These are phyloP conservation scores for Retiboletus flavoniger DNA, from an alignment of 1,284 basidiomycete species.

Conservation along the genomic window DNA sequence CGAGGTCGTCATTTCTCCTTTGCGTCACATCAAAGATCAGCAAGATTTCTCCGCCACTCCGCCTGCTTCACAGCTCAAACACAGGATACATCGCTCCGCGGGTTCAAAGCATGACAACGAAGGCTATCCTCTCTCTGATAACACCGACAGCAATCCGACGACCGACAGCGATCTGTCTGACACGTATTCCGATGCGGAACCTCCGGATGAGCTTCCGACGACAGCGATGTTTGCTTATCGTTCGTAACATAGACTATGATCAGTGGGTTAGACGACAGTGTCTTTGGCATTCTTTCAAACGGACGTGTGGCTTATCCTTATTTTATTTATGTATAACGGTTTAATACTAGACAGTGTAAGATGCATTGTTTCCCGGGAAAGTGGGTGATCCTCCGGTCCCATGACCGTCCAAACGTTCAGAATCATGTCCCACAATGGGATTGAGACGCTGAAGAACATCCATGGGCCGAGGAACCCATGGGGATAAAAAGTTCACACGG, in stretches of 20 bases:
- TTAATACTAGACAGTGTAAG: constrained; percentile 9
- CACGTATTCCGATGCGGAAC: constrained; percentile 21
- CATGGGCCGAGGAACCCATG: not conserved
- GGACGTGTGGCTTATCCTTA: constrained; percentile 31
- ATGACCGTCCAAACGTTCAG: too few relatives aligned
- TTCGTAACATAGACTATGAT: constrained; percentile 17
- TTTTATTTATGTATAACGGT: constrained; percentile 31
- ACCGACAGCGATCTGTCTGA: constrained; percentile 31
- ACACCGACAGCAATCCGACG: constrained; percentile 16
- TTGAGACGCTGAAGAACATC: too few relatives aligned
- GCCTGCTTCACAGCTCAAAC: constrained; percentile 25
- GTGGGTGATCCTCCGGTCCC: not conserved
- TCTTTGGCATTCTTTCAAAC: constrained; percentile 2
- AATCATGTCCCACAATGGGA: too few relatives aligned
- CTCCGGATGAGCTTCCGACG: constrained; percentile 7
- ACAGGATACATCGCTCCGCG: constrained; percentile 17
- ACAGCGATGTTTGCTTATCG: constrained; percentile 10
- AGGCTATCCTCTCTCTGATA: constrained; percentile 27
- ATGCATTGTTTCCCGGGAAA: constrained; percentile 1
- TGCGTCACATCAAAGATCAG: constrained; percentile 16
- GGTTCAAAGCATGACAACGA: constrained; percentile 15
- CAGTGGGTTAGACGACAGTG: constrained; percentile 13
- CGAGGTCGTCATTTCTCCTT: constrained; percentile 25
- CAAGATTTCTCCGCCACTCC: constrained; percentile 22
- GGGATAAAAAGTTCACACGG: constrained; percentile 24